Evolutionary conservation across 164 flowering plant species (phyloP).

Genomic region (Annona cherimola): DNA sequence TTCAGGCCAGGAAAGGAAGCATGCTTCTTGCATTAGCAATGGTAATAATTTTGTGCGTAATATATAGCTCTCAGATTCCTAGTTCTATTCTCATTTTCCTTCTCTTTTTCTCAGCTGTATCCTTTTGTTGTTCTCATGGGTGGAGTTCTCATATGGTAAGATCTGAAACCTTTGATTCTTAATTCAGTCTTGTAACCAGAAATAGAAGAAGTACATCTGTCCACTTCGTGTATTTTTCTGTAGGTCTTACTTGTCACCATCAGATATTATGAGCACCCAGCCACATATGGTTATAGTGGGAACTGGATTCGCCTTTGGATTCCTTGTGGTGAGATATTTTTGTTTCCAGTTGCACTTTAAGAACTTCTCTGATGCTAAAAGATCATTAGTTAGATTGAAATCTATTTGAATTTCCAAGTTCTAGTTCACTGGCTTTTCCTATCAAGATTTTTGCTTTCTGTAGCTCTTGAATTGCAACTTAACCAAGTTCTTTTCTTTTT

Average conservation of each 20-base stretch:
- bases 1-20: slow-evolving; percentile 80
- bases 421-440: background rate
- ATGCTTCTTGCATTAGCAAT: slow-evolving; percentile 83
- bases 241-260: slow-evolving; percentile 92
- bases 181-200: background rate
- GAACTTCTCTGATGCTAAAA: too few species aligned
- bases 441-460: too few species aligned
- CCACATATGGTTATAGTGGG: slow-evolving; percentile 81
- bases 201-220: background rate
- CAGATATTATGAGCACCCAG: slow-evolving; percentile 61
- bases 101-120: slow-evolving; percentile 56
- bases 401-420: background rate
- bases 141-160: slow-evolving; percentile 77
- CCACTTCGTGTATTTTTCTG: slow-evolving; percentile 9
- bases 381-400: background rate
- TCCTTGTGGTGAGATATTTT: slow-evolving; percentile 72
- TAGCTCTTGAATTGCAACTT: too few species aligned
- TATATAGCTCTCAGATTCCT: background rate
- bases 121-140: slow-evolving; percentile 73
- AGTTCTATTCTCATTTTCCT: slow-evolving; percentile 1
- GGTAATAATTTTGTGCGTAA: slow-evolving; percentile 36
- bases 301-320: slow-evolving; percentile 96
- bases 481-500: too few species aligned
- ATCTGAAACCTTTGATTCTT: background rate
- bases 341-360: background rate